phyloP scores from a whole-genome alignment of 345 rosid species.

The Turritis glabra region DNA sequence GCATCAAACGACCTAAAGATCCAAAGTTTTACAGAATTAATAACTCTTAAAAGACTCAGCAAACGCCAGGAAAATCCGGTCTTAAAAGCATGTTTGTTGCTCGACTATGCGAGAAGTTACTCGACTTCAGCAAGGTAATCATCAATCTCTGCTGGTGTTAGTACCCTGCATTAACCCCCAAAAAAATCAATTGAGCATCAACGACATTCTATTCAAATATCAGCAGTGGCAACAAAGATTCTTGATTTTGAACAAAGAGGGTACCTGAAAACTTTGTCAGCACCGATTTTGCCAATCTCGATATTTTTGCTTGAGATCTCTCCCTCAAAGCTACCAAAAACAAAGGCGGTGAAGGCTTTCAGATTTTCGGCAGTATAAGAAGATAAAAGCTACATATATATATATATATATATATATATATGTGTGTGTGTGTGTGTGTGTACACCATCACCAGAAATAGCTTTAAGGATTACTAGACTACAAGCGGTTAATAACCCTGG shows the following conservation, averaged over 20 bases:
- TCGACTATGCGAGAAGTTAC: slow-evolving; percentile 32
- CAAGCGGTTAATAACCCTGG: background rate
- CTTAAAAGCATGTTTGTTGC: background rate
- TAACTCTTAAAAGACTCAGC: background rate
- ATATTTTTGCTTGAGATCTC: slow-evolving; percentile 84
- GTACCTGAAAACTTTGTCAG: slow-evolving; percentile 78
- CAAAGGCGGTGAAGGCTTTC: slow-evolving; percentile 10
- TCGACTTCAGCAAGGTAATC: slow-evolving; percentile 57
- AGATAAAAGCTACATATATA: background rate
- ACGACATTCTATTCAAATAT: background rate
- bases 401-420: no score
- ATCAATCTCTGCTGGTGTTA: slow-evolving; percentile 76
- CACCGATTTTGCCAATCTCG: slow-evolving; percentile 79
- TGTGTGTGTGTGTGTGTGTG: background rate
- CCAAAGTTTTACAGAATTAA: slow-evolving; percentile 19
- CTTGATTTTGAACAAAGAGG: background rate
- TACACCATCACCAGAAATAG: slow-evolving; percentile 2
- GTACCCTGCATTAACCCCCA: slow-evolving; percentile 52
- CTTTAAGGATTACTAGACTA: slow-evolving; percentile 2
- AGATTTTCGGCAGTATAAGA: background rate
- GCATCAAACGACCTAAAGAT: slow-evolving; percentile 14
- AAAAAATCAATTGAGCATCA: background rate
- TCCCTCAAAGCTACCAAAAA: slow-evolving; percentile 79
- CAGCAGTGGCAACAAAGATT: background rate
- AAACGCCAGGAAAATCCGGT: slow-evolving; percentile 2